Percentiles rank a stretch among this genome's conserved stretches.
Evolutionary conservation across 2,329 filamentous ascomycete species (phyloP).

Genomic region (Trichoderma aggressivum): DNA sequence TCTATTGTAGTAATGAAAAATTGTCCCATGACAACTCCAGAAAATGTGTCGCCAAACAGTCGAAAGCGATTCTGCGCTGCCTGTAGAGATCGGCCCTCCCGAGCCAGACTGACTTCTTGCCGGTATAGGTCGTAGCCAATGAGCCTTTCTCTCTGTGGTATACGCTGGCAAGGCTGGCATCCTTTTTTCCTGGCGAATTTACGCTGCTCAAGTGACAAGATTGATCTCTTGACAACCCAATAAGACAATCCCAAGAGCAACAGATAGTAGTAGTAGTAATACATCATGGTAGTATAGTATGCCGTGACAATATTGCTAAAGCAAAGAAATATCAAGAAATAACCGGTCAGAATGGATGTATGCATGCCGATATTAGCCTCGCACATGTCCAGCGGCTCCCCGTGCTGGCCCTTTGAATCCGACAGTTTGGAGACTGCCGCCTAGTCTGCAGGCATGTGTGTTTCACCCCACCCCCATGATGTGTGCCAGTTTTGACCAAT

Average conservation of each 20-base stretch:
- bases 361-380: background rate
- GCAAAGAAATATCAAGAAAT: background rate
- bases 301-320: background rate
- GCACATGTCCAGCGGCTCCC: background rate
- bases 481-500: background rate
- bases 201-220: background rate
- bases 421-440: background rate
- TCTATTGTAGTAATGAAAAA: background rate
- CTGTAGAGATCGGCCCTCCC: background rate
- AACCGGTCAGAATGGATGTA: background rate
- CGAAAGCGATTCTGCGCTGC: background rate
- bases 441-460: background rate
- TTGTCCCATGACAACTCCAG: background rate
- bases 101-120: background rate
- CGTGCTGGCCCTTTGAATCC: background rate
- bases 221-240: background rate
- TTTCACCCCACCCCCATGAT: background rate
- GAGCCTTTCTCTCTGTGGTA: background rate
- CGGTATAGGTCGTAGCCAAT: background rate
- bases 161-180: background rate
- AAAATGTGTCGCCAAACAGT: background rate
- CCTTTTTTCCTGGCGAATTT: background rate
- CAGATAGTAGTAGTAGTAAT: background rate
- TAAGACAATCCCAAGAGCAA: background rate
- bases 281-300: background rate